Base-by-base conservation (phyloP, 495 filamentous ascomycete genomes). In the Saxophila tyrrhenica region DNA sequence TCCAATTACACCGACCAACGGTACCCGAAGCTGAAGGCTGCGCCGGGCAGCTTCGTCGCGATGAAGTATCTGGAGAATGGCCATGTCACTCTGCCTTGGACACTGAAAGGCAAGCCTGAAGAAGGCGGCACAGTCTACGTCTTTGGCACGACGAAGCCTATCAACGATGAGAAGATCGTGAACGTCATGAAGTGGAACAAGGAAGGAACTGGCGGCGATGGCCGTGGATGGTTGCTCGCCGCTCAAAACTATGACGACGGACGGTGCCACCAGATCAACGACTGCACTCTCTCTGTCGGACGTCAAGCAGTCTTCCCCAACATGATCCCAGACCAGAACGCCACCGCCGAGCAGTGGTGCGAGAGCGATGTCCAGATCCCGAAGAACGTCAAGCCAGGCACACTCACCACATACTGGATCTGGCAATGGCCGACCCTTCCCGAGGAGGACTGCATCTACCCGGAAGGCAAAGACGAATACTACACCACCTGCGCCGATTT, bases 401-500 rank as follows among this genome's bases (percentile, higher is more conserved):
- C 74, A 25, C 83, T 84, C 56, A 87, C 87, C 0, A 65, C 92
- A 39, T 90, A 95, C 69, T 96, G 89, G 89, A 81, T 94, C 3
- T 95, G 89, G 89, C 82, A 94, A 59, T 96, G 87, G 87, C 82
- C 84, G 2, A 83, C 78, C 0, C 67, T 66, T 13, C 67, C 76
- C 15, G 65, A 63, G 13, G 63, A 54, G 21, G 73, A 75, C 61
- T 74, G 69, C 44, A 68, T 49, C 32, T 63, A 74, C 15, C 75
- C 77, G 1, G 62, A 76, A 0, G 75, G 76, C 20, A 81, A 78
- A 56, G 72, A 73, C 52, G 82, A 95, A 66, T 76, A 82, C 54
- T 95, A 94, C 65, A 89, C 86, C 0, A 82, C 83, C 8, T 91
- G 89, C 62, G 79, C 87, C 61, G 89, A 95, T 67, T 74, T 90